Base-by-base conservation (phyloP, 495 filamentous ascomycete genomes). In the Tirmania nivea region DNA sequence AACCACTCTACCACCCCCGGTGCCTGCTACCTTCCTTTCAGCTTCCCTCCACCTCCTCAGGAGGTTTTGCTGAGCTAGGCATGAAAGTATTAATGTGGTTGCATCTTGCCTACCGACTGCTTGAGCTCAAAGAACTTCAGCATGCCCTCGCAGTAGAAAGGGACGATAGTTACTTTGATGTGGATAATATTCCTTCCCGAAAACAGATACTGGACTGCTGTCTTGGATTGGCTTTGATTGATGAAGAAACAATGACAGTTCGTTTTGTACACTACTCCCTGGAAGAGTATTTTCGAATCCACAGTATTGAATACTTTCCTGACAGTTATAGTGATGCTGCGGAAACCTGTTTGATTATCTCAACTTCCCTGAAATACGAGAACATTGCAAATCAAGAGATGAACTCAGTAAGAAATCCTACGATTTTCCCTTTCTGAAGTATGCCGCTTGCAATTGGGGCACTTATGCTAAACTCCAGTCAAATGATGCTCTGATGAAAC, bases 221-320 rank as follows among this genome's bases (percentile, higher is more conserved):
- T 36, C 45, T 49, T 9, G 57, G 58, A 0, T 49, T 60, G 16
- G 34, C 59, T 25, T 48, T 50, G 1, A 45, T 56, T 8, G 57
- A 60, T 12, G 39, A 35, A n/a, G 48, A 35, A 12, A 16, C n/a
- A 4, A 10, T 2, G n/a, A 16, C 21, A 17, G 48, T 60, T 39
- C 50, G 48, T 7, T 16, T 59, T 8, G 49, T 34, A 3, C 58
- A 59, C 17, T 48, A 60, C 16, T 60, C 59, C 1, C 48, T 60
- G 20, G 54, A 55, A 20, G 54, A 61, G 35, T 60, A 60, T 31
- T 57, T 61, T 8, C 11, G 21, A 4, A 1, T 14, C 11, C n/a
- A 25, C 1, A 12, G 48, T 4, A 50, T 2, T 8, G 10, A 2
- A 19, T 20, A 16, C n/a, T 50, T 50, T 8, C 48, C 48, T 12